These are phyloP conservation scores for Blastobotrys ciferrii DNA, from an alignment of 1,139 yeast genomes.

Conservation along the genomic window DNA sequence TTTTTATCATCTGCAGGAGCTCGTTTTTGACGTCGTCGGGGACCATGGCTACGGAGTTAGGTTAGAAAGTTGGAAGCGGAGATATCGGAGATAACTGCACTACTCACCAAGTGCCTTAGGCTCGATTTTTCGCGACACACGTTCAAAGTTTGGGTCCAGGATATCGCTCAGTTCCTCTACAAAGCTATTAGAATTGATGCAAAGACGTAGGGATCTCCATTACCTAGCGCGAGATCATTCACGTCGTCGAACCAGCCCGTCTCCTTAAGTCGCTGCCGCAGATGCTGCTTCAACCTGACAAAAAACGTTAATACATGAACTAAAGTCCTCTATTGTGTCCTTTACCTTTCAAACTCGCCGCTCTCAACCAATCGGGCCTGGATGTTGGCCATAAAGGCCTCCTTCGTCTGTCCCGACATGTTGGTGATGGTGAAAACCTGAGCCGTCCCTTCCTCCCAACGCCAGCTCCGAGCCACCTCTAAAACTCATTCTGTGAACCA, in stretches of 20 bases:
- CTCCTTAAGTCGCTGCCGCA: conserved; percentile 65
- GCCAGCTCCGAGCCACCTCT: neutral
- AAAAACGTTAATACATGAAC: no score
- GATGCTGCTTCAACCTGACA: conserved; percentile 32
- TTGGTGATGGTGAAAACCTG: neutral
- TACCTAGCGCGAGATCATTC: conserved; percentile 52
- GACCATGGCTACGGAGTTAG: conserved; percentile 46
- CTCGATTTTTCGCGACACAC: conserved; percentile 53
- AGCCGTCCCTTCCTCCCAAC: neutral
- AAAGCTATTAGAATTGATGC: neutral
- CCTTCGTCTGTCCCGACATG: conserved; percentile 7
- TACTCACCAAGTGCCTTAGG: conserved; percentile 59
- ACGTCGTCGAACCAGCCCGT: conserved; percentile 87
- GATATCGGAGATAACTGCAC: neutral
- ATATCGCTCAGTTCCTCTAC: conserved; percentile 42
- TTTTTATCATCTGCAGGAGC: conserved; percentile 55
- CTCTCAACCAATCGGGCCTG: conserved; percentile 62
- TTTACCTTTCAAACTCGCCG: conserved; percentile 69
- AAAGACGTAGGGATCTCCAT: conserved; percentile 10
- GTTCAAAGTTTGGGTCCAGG: conserved; percentile 50
- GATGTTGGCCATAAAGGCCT: conserved; percentile 19
- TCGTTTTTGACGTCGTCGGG: conserved; percentile 64
- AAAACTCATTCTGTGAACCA: conserved; percentile 4
- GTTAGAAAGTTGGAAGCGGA: neutral
- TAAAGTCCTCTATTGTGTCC: no score